Conservation (phyloP, 208 protist species). For the Naegleria lovaniensis region DNA sequence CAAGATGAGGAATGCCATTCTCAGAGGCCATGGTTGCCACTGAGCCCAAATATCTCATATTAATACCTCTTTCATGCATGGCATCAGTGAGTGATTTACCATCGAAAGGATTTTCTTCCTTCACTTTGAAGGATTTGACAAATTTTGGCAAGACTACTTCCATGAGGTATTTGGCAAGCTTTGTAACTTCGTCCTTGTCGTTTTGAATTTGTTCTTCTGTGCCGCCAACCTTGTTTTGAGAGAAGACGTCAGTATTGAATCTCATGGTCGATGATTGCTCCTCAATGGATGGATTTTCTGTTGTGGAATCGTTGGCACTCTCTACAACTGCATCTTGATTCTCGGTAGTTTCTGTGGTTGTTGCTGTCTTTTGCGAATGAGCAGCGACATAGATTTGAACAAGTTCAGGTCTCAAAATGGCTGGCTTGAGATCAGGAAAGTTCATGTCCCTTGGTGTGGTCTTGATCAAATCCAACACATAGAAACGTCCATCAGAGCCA, state of each 20-base stretch:
- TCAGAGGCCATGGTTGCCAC: conserved; percentile 24
- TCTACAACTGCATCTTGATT: neutral
- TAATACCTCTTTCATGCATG: conserved; percentile 48
- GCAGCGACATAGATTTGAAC: neutral
- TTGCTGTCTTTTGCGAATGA: neutral
- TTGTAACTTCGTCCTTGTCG: conserved; percentile 31
- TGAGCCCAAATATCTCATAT: conserved; percentile 47
- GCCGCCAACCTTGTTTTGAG: neutral
- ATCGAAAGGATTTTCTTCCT: conserved; percentile 37
- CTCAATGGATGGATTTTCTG: neutral
- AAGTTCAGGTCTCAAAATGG: conserved; percentile 4
- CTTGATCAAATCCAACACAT: conserved; percentile 47
- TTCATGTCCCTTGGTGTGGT: conserved; percentile 46
- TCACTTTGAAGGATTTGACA: conserved; percentile 12
- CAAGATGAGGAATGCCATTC: conserved; percentile 32
- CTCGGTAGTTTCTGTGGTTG: neutral
- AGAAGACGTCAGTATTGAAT: conserved; percentile 34
- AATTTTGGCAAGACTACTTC: conserved; percentile 38
- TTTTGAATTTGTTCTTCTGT: conserved; percentile 26
- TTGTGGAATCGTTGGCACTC: neutral
- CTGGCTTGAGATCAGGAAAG: conserved; percentile 21
- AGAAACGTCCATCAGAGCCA: conserved; percentile 45
- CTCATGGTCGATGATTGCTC: neutral
- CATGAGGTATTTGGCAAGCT: conserved; percentile 33
- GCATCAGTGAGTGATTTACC: conserved; percentile 38